Evolutionary conservation across 179 eudicot species (phyloP), one percentile per base, ranked within the genome.

Genomic region (Beta macrorhiza): DNA sequence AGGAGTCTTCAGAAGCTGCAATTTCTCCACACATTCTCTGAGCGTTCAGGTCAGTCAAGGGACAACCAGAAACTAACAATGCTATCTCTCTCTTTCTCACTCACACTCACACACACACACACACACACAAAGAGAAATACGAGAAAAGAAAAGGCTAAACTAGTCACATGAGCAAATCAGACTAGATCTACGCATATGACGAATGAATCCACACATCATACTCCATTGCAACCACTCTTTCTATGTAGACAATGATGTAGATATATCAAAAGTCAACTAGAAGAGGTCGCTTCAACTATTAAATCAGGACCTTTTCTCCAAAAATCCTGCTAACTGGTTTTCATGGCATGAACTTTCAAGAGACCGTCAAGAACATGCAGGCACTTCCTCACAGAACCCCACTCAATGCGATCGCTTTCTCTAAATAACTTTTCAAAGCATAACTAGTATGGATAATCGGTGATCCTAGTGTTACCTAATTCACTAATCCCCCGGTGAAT

Each of bases 11-110:
- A 97, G 85, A 86, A 93, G 93, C 89, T 91, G 93, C 85, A 95
- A 77, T 84, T 93, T 95, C 91, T 97, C 99, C 15, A 97, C 98
- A 83, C 95, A 91, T 84, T 91, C 97, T 88, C 98, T 92, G 85
- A 97, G 99, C 92, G 99, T 97, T 58, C 58, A 58, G 74, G 76
- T 51, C 79, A 82, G 94, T 94, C 81, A 97, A 94, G 97, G 97
- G 97, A 83, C 64, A 42, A 77, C 86, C 62, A 78, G 73, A 45
- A 61, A 76, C 62, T 57, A 19, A 75, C 61, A 59, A 11, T 32
- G 61, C 44, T 32, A 68, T 5, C 19, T 25, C 25, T 25, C 25
- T 25, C 25, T 25, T 25, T 25, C 25, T 25, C 25, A 29, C 32
- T 0, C 32, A 29, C 32, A 29, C 32, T 0, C 32, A 1, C 32